Evolutionary conservation across 2,329 filamentous ascomycete genomes (phyloP).

Genomic region (Emmonsiellopsis sp.): DNA sequence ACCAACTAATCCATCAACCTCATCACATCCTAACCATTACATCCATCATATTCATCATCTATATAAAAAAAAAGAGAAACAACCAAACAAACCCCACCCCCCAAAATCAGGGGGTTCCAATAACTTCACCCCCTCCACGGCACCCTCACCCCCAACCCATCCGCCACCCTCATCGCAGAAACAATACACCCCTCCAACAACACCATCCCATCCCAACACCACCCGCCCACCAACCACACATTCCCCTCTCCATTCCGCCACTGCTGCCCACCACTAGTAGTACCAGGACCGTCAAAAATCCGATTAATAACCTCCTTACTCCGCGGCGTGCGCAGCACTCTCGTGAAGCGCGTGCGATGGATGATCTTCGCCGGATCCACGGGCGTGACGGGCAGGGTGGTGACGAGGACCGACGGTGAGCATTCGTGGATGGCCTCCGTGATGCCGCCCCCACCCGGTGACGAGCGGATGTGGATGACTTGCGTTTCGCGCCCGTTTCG

Average conservation of each 20-base stretch:
- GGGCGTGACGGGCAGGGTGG: constrained; percentile 39
- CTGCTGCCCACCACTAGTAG: constrained; percentile 29
- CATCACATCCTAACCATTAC: not conserved
- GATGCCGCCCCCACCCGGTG: constrained; percentile 15
- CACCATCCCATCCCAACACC: constrained; percentile 59
- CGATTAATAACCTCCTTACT: constrained; percentile 41
- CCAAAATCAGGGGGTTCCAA: not conserved
- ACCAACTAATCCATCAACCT: not conserved
- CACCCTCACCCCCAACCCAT: constrained; percentile 41
- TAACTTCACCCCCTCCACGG: constrained; percentile 18
- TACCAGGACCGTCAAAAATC: constrained; percentile 28
- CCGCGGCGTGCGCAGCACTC: constrained; percentile 42
- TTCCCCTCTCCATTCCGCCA: constrained; percentile 48
- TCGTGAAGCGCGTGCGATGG: constrained; percentile 41
- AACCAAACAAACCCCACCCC: not conserved
- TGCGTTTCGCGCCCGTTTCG: constrained; percentile 12
- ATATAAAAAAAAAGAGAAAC: not conserved
- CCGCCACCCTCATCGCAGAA: constrained; percentile 48
- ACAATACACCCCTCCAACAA: constrained; percentile 52
- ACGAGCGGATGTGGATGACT: constrained; percentile 28
- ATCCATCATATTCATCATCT: not conserved
- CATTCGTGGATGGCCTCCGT: constrained; percentile 47
- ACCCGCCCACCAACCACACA: constrained; percentile 49
- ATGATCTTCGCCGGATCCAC: constrained; percentile 33
- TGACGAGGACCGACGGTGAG: constrained; percentile 43